phyloP scores from a whole-genome alignment of 495 filamentous ascomycete genomes.

The Echria macrotheca region DNA sequence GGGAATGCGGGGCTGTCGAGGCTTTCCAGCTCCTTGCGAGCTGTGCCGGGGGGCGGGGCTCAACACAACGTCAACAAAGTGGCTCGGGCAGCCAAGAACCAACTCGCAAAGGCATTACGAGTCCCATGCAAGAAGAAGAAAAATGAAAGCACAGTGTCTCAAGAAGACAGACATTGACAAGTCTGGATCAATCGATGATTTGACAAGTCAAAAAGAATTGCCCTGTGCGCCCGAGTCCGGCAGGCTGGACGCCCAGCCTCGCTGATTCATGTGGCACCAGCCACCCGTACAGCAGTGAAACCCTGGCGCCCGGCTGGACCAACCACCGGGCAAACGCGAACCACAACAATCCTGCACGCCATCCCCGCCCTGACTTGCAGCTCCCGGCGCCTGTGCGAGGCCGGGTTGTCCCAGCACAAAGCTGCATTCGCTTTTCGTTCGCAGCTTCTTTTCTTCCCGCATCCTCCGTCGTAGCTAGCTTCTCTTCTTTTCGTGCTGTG shows the following conservation, averaged over 20 bases:
- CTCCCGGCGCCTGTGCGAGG: constrained; percentile 1
- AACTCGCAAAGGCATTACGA: not conserved
- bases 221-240: not conserved
- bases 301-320: not conserved
- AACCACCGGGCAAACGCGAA: constrained; percentile 8
- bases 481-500: not conserved
- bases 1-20: not conserved
- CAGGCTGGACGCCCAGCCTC: constrained; percentile 6
- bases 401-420: not conserved
- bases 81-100: constrained; percentile 1
- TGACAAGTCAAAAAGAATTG: not conserved
- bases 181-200: not conserved
- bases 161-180: too few relatives aligned
- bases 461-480: not conserved
- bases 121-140: not conserved
- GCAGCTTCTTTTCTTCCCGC: not conserved
- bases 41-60: not conserved
- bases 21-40: not conserved
- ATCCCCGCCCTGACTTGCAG: constrained; percentile 2
- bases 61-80: constrained; percentile 6
- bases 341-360: constrained; percentile 8
- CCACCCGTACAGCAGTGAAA: constrained; percentile 2
- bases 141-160: not conserved
- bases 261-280: constrained; percentile 2
- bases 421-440: constrained; percentile 6